These are phyloP conservation scores for Paramecium tetraurelia DNA, from an alignment of 73 alveolate species.

Conservation along the genomic window DNA sequence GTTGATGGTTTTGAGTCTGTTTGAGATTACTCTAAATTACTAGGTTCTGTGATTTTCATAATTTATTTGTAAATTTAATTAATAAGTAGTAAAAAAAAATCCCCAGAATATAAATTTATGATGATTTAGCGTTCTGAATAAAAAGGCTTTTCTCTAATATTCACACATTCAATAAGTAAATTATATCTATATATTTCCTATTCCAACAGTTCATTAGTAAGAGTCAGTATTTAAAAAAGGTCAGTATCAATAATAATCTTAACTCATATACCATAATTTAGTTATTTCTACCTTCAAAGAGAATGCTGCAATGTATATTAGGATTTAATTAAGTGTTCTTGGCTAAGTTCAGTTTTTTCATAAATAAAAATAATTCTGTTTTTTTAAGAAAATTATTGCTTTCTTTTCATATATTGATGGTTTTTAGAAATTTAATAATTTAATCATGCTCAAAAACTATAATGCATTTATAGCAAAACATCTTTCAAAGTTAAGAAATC, in stretches of 20 bases:
- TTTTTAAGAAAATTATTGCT: not conserved
- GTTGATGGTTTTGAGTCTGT: not conserved
- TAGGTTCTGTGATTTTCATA: not conserved
- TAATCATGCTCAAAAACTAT: not conserved
- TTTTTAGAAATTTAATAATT: no score
- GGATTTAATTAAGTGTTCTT: not conserved
- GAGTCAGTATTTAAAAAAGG: not conserved
- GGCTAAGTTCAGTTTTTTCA: not conserved
- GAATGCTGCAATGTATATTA: not conserved
- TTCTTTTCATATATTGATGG: not conserved
- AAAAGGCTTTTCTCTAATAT: not conserved
- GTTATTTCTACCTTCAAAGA: not conserved
- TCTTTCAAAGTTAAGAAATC: not conserved
- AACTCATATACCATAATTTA: not conserved
- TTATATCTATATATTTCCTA: not conserved
- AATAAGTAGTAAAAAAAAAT: not conserved
- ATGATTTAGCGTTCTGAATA: not conserved
- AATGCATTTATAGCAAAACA: no score
- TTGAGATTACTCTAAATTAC: not conserved
- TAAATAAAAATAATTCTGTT: not conserved
- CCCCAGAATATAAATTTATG: not conserved
- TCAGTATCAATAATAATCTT: no score
- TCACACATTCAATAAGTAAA: not conserved
- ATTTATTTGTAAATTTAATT: not conserved
- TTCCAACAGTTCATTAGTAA: no score